Percentiles rank a stretch among this genome's conserved stretches.
Conservation (phyloP, 2,329 filamentous ascomycete species). For the Ceratocystis papillata region DNA sequence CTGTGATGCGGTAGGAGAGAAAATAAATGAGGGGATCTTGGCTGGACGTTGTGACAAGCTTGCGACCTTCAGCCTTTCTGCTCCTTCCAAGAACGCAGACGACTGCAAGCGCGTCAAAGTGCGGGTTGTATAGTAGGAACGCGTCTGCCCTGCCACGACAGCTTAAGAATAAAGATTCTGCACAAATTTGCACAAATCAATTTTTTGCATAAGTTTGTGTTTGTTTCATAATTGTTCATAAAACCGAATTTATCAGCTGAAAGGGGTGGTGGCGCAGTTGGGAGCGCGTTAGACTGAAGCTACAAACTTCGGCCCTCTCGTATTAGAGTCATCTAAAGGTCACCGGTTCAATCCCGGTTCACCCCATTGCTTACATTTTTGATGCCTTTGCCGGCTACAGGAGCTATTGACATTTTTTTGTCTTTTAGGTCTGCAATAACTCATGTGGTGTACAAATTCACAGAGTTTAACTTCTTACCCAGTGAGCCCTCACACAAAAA, state of each 20-base stretch:
- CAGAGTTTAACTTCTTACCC: too few relatives aligned
- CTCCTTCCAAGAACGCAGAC: constrained; percentile 10
- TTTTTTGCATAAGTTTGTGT: neutral
- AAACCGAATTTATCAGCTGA: too few relatives aligned
- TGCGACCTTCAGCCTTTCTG: constrained; percentile 20
- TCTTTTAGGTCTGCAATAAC: too few relatives aligned
- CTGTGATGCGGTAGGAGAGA: neutral
- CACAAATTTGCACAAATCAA: neutral
- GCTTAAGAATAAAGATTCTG: neutral
- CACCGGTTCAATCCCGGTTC: constrained; percentile 25
- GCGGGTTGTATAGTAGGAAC: constrained; percentile 9
- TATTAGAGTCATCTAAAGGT: constrained; percentile 24
- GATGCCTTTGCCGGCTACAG: neutral
- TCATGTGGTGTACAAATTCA: too few relatives aligned
- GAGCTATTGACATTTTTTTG: neutral
- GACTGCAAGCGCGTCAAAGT: constrained; percentile 18
- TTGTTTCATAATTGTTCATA: neutral
- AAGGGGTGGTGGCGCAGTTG: constrained; percentile 24
- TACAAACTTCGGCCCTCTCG: constrained; percentile 22
- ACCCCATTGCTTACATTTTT: constrained; percentile 17
- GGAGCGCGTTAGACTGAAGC: constrained; percentile 25
- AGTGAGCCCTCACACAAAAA: too few relatives aligned
- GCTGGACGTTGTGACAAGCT: neutral
- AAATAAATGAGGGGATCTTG: neutral
- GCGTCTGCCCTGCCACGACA: constrained; percentile 12